Conservation (phyloP, 345 rosid species). For the Eucalyptus curtisii region DNA sequence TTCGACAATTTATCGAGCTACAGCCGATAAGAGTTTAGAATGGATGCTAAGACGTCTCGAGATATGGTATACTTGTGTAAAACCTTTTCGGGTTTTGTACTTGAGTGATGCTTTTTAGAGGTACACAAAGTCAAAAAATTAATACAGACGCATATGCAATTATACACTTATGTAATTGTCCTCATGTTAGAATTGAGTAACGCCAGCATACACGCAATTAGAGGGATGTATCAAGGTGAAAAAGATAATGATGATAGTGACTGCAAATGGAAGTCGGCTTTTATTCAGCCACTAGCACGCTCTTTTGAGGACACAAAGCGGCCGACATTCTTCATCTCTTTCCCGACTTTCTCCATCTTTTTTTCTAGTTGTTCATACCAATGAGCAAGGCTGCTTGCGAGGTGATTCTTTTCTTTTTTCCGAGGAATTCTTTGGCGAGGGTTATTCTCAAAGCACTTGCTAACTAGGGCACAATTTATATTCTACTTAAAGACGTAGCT, state of each 20-base stretch:
- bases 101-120: background rate
- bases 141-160: background rate
- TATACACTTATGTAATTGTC: background rate
- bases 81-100: background rate
- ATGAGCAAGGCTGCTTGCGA: background rate
- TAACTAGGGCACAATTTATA: too few relatives aligned
- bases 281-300: background rate
- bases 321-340: background rate
- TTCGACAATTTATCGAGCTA: background rate
- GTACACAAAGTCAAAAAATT: background rate
- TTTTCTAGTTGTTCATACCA: background rate
- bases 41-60: background rate
- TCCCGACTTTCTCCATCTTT: background rate
- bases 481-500: background rate
- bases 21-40: too few relatives aligned
- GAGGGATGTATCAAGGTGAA: background rate
- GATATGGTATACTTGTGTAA: background rate
- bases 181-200: background rate
- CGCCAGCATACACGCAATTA: background rate
- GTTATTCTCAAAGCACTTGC: too few relatives aligned
- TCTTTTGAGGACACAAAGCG: background rate
- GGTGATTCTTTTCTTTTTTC: background rate
- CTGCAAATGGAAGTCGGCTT: background rate
- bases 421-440: background rate
- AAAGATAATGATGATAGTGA: background rate